phyloP scores from a whole-genome alignment of 352 stramenopile species.

The Pilasporangium apinafurcum region DNA sequence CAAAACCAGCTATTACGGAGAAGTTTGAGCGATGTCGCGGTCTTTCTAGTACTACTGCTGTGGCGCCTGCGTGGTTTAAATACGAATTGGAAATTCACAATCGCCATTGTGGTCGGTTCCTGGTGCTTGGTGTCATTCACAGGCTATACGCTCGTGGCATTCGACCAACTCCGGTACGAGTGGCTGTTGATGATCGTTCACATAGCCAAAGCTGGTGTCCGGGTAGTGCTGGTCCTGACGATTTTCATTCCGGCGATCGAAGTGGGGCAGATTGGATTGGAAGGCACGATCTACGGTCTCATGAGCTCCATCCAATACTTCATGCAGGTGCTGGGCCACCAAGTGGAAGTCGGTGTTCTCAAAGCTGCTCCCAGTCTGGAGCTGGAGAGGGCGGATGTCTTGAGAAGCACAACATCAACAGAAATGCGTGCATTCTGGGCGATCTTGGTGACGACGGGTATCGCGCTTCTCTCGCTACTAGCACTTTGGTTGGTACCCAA shows the following conservation, averaged over 20 bases:
- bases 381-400: conserved; percentile 1
- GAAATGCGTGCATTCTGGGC: conserved; percentile 9
- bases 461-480: conserved; percentile 13
- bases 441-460: conserved; percentile 4
- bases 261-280: conserved; percentile 28
- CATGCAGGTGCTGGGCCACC: conserved; percentile 17
- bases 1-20: conserved; percentile 7
- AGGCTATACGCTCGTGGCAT: conserved; percentile 15
- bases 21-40: conserved; percentile 12
- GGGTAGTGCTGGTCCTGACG: conserved; percentile 18
- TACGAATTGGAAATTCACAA: conserved; percentile 14
- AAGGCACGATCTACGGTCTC: conserved; percentile 35
- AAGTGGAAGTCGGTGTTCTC: conserved; percentile 13
- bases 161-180: conserved; percentile 9
- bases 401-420: background rate
- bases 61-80: conserved; percentile 18
- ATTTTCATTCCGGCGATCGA: conserved; percentile 36
- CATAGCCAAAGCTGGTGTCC: conserved; percentile 12
- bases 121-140: conserved; percentile 4
- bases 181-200: conserved; percentile 19
- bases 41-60: conserved; percentile 10
- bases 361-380: background rate
- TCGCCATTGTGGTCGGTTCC: conserved; percentile 6
- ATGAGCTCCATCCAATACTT: conserved; percentile 27
- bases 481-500: conserved; percentile 21